Percentiles rank a stretch among this genome's conserved stretches.
These are phyloP conservation scores for Mycena vulgaris DNA, from an alignment of 768 basidiomycete species.

Conservation along the genomic window DNA sequence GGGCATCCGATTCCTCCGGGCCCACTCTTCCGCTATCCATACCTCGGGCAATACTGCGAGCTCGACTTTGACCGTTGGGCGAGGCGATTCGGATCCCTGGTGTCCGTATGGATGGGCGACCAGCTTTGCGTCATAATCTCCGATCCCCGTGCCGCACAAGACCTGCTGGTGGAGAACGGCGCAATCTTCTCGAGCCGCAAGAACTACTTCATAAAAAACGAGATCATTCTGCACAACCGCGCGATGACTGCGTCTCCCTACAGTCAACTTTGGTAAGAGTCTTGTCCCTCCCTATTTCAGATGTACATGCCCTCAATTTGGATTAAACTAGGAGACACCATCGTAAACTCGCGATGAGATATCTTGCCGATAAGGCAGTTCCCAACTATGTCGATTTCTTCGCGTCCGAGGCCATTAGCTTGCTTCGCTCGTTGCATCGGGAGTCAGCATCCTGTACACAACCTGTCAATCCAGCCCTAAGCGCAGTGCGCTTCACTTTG, in stretches of 20 bases:
- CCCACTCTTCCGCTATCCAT: background rate
- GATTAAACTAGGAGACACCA: slow-evolving; percentile 44
- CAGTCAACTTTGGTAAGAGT: slow-evolving; percentile 42
- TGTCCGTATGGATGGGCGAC: slow-evolving; percentile 45
- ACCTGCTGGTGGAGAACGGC: slow-evolving; percentile 45
- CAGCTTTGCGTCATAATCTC: slow-evolving; percentile 47
- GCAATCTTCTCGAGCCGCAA: slow-evolving; percentile 45
- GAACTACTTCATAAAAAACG: slow-evolving; percentile 45
- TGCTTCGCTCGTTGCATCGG: slow-evolving; percentile 38
- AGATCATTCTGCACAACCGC: slow-evolving; percentile 43
- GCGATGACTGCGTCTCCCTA: slow-evolving; percentile 46
- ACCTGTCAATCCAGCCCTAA: slow-evolving; percentile 42
- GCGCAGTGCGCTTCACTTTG: slow-evolving; percentile 40
- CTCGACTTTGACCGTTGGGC: background rate
- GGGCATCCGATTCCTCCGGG: slow-evolving; percentile 12
- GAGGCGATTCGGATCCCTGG: slow-evolving; percentile 32
- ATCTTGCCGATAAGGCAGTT: slow-evolving; percentile 40
- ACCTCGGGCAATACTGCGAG: slow-evolving; percentile 6
- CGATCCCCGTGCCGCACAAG: slow-evolving; percentile 42
- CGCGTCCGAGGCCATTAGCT: slow-evolving; percentile 37
- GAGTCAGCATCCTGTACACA: slow-evolving; percentile 29
- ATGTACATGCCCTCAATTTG: background rate
- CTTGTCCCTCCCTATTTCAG: background rate
- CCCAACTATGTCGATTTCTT: slow-evolving; percentile 35
- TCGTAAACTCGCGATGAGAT: slow-evolving; percentile 42